Base-by-base conservation (phyloP, 495 filamentous ascomycete species). In the Rostrohypoxylon terebratum region DNA sequence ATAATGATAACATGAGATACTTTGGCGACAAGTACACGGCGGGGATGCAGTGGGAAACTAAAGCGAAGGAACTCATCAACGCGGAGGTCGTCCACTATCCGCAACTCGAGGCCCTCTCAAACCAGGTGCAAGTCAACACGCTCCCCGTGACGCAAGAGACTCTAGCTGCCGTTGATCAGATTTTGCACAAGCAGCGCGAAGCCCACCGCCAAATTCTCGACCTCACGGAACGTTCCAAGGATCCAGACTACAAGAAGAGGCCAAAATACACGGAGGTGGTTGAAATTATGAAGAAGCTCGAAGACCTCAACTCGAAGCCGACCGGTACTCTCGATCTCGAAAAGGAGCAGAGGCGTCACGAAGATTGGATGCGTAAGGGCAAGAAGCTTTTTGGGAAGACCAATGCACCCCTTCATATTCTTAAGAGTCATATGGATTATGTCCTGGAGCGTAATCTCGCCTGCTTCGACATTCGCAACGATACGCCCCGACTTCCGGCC, bases 341-440 rank as follows among this genome's bases (percentile, higher is more conserved):
- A 76, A 93, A 93, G 72, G 93, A 98, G 77, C 93, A 97, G 78
- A 97, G 94, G 77, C 90, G 93, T 11, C 96, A 99, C 72, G 96
- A 98, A 74, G 96, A 99, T 78, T 99, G 96, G 96, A 99, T 99
- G 96, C 85, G 96, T 45, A 93, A 94, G 73, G 96, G 96, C 31
- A 99, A 99, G 82, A 98, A 98, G 81, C 83, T 99, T 0, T 99
- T 99, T 73, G 96, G 96, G 40, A 99, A 99, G 81, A 94, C 96
- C 2, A 99, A 99, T 78, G 96, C 96, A 3, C 96, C 96, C 10
- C 80, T 99, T 31, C 96, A 98, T 75, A 99, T 99, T 68, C 82
- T 99, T 25, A 92, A 92, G 66, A 89, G 88, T 23, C 94, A 99
- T 74, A 97, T 99, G 94, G 91, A 94, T 59, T 93, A 94, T 77